These are phyloP conservation scores for Solanum dulcamara DNA, from an alignment of 257 asterid genomes.

Conservation along the genomic window DNA sequence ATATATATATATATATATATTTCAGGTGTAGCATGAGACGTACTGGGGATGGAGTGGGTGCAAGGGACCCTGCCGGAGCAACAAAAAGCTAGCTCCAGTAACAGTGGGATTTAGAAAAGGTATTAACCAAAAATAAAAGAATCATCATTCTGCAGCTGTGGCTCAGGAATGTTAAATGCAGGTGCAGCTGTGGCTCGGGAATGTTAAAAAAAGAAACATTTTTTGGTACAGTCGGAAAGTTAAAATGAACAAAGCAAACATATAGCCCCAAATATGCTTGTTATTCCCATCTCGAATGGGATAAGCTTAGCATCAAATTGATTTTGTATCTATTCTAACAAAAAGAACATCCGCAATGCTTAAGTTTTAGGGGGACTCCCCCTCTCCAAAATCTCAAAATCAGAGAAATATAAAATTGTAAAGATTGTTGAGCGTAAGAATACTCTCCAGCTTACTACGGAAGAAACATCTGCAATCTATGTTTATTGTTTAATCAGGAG, in stretches of 20 bases:
- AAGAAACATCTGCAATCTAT: constrained; percentile 13
- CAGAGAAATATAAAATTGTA: not conserved
- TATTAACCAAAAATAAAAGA: not conserved
- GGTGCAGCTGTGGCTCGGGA: not conserved
- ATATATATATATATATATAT: no score
- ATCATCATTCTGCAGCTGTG: not conserved
- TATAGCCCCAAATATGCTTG: not conserved
- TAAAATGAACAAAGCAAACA: not conserved
- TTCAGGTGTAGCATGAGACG: not conserved
- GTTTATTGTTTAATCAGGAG: constrained; percentile 23
- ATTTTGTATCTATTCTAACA: constrained; percentile 2
- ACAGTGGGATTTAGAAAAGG: not conserved
- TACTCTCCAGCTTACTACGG: constrained; percentile 11
- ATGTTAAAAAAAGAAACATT: not conserved
- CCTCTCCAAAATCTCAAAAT: not conserved
- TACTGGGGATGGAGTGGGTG: not conserved
- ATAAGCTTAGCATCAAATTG: not conserved
- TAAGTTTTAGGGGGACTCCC: constrained; percentile 1
- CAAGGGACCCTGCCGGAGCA: not conserved
- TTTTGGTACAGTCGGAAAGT: not conserved
- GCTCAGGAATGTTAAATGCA: not conserved
- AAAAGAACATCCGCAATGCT: not conserved
- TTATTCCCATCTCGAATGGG: not conserved
- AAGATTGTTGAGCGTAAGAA: not conserved
- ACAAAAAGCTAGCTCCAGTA: not conserved